Conservation (phyloP, 148 eudicot genomes). For the Rheum nobile region DNA sequence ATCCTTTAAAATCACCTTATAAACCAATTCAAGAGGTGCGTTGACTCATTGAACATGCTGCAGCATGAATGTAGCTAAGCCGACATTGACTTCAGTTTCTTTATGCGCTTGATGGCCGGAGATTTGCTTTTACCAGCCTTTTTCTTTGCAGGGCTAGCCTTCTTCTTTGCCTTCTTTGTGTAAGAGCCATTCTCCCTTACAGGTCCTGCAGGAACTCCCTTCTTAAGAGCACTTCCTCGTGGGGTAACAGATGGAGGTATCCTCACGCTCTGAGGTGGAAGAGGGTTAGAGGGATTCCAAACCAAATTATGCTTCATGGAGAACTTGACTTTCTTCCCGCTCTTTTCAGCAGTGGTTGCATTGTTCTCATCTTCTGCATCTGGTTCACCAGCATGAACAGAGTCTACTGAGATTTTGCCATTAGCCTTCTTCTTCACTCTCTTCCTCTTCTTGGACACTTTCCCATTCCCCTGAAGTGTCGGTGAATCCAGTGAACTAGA, state of each 20-base stretch:
- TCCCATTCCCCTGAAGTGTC: constrained; percentile 13
- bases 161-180: constrained; percentile 46
- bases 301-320: constrained; percentile 83
- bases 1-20: background rate
- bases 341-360: constrained; percentile 37
- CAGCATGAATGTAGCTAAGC: constrained; percentile 13
- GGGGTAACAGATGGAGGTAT: constrained; percentile 89
- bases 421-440: constrained; percentile 24
- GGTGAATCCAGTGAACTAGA: constrained; percentile 25
- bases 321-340: constrained; percentile 68
- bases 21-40: background rate
- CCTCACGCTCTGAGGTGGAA: constrained; percentile 80
- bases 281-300: constrained; percentile 82
- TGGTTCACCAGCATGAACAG: constrained; percentile 11
- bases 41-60: constrained; percentile 5
- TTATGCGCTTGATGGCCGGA: constrained; percentile 41
- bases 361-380: constrained; percentile 18
- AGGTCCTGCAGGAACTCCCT: constrained; percentile 87
- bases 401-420: constrained; percentile 5
- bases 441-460: constrained; percentile 48
- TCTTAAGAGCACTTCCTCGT: constrained; percentile 88
- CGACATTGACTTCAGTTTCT: constrained; percentile 32
- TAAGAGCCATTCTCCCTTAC: constrained; percentile 39
- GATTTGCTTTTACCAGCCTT: constrained; percentile 37
- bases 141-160: constrained; percentile 33